A percentile compares a stretch with the other conserved stretches of the same genome.
These are phyloP conservation scores for Keithomyces neogunnii DNA, from an alignment of 2,329 filamentous ascomycete species.

Conservation along the genomic window DNA sequence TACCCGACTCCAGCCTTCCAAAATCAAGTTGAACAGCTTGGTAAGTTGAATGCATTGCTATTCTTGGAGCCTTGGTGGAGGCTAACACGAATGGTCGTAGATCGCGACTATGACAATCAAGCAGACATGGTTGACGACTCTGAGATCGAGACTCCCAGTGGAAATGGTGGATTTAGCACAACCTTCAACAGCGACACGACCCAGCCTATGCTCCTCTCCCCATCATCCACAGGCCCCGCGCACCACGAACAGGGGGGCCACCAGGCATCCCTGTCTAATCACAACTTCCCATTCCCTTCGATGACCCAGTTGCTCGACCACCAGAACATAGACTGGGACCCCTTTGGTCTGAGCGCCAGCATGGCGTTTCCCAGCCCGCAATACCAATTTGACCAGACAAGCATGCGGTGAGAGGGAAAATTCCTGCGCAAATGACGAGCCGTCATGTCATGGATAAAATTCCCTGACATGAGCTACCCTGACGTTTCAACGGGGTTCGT, in stretches of 20 bases:
- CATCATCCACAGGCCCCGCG: constrained; percentile 27
- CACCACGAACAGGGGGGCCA: constrained; percentile 29
- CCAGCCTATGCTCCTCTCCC: constrained; percentile 34
- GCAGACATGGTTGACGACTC: constrained; percentile 81
- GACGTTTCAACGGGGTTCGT: no score
- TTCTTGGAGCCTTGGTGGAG: no score
- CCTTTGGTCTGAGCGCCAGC: constrained; percentile 85
- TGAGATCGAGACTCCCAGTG: constrained; percentile 58
- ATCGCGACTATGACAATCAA: constrained; percentile 94
- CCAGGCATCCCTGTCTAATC: constrained; percentile 19
- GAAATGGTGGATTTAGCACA: constrained; percentile 56
- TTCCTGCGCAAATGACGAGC: background rate
- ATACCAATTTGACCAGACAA: constrained; percentile 63
- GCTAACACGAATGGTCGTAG: constrained; percentile 56
- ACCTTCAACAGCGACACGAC: constrained; percentile 40
- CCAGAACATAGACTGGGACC: constrained; percentile 83
- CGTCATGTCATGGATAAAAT: background rate
- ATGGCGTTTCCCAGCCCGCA: constrained; percentile 89
- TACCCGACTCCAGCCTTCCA: constrained; percentile 80
- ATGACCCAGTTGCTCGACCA: constrained; percentile 65
- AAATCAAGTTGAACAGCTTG: constrained; percentile 90
- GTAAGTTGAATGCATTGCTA: constrained; percentile 48
- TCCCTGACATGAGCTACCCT: no score
- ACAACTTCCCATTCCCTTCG: constrained; percentile 54
- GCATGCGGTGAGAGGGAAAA: constrained; percentile 30